A percentile compares a stretch with the other conserved stretches of the same genome.
These are phyloP conservation scores for Erucastrum elatum DNA, from an alignment of 345 rosid species.

Conservation along the genomic window DNA sequence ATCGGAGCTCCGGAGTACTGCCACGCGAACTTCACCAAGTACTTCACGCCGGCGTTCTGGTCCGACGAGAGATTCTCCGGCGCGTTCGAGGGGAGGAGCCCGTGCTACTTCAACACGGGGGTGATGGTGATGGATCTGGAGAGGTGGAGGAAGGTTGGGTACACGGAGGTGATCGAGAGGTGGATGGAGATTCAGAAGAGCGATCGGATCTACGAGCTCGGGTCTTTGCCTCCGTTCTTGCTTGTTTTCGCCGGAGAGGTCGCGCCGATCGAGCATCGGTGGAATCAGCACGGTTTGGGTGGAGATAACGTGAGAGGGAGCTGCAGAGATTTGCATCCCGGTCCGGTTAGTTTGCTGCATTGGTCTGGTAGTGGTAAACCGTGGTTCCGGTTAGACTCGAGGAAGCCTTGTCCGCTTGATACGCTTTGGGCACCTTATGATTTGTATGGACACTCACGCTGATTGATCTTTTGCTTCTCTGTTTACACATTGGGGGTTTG, in stretches of 20 bases:
- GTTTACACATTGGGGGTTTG: not conserved
- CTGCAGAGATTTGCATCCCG: constrained; percentile 85
- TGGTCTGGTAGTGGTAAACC: constrained; percentile 99
- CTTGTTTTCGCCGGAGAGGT: constrained; percentile 84
- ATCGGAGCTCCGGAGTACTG: constrained; percentile 98
- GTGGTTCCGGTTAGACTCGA: constrained; percentile 83
- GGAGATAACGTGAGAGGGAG: constrained; percentile 93
- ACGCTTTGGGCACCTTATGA: constrained; percentile 86
- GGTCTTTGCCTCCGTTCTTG: constrained; percentile 89
- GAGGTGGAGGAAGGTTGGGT: constrained; percentile 76
- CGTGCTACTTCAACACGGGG: constrained; percentile 91
- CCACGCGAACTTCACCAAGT: constrained; percentile 91
- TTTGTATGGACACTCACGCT: constrained; percentile 60
- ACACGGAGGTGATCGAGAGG: constrained; percentile 74
- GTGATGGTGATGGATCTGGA: constrained; percentile 96
- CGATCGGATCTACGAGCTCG: constrained; percentile 83
- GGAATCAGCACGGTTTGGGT: constrained; percentile 97
- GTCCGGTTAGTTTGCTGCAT: constrained; percentile 91
- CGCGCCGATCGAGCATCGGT: constrained; percentile 89
- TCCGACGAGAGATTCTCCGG: constrained; percentile 47
- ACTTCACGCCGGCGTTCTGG: constrained; percentile 84
- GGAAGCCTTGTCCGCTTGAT: constrained; percentile 80
- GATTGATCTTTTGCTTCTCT: not conserved
- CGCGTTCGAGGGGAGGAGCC: constrained; percentile 59
- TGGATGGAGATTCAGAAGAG: constrained; percentile 99